Evolutionary conservation across 106 monocot species (phyloP).

Genomic region (Apostasia ramifera): DNA sequence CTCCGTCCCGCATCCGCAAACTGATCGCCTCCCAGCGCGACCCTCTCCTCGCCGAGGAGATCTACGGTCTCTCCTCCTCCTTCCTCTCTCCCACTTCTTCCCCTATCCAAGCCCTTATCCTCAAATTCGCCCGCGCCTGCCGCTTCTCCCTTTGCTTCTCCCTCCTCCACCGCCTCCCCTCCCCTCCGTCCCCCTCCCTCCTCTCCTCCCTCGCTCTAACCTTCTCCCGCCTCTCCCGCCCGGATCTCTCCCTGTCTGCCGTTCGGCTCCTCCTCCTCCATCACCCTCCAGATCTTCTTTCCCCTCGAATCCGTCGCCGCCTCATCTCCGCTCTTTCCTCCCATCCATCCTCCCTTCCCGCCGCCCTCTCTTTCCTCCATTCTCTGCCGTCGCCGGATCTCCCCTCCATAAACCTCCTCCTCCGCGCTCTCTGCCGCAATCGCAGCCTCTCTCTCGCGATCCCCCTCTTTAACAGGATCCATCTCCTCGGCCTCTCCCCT

Average conservation of each 20-base stretch:
- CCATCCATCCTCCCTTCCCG: conserved; percentile 27
- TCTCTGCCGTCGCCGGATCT: conserved; percentile 28
- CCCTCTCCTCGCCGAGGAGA: conserved; percentile 73
- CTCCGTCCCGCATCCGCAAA: conserved; percentile 77
- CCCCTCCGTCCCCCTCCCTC: conserved; percentile 14
- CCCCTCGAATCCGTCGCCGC: conserved; percentile 22
- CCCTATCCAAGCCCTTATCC: conserved; percentile 32
- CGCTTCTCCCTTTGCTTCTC: conserved; percentile 27
- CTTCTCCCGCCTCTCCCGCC: conserved; percentile 23
- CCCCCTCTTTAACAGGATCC: conserved; percentile 63
- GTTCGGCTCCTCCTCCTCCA: conserved; percentile 17
- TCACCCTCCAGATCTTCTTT: conserved; percentile 16
- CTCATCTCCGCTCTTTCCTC: conserved; percentile 29
- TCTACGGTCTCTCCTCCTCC: conserved; percentile 37
- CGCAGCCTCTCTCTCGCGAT: conserved; percentile 41
- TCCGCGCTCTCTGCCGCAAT: conserved; percentile 35
- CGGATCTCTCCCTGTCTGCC: conserved; percentile 14
- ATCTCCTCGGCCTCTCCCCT: conserved; percentile 24
- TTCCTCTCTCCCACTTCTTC: conserved; percentile 37
- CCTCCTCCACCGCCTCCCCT: conserved; percentile 22
- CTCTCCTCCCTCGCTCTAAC: conserved; percentile 11
- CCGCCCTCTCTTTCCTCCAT: conserved; percentile 21
- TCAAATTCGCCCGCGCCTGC: conserved; percentile 32
- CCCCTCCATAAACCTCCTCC: conserved; percentile 51
- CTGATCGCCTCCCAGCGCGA: conserved; percentile 62